A percentile compares a stretch with the other conserved stretches of the same genome.
phyloP scores from a whole-genome alignment of 805 yeast genomes.

The Metschnikowia vanudenii region DNA sequence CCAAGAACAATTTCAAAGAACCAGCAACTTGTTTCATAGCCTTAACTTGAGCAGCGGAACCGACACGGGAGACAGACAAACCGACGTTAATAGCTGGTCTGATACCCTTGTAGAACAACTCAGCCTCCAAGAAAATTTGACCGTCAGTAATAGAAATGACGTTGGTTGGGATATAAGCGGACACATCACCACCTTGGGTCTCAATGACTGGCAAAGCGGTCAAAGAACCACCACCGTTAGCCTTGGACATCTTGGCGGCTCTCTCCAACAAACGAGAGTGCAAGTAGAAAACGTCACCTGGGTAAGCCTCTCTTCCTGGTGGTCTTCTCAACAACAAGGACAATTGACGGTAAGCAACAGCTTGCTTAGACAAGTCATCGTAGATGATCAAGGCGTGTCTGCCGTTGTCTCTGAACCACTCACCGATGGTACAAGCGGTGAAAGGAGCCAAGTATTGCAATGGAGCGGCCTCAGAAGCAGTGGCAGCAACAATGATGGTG shows the following conservation, averaged over 20 bases:
- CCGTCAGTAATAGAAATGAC: constrained; percentile 96
- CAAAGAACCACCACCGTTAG: constrained; percentile 88
- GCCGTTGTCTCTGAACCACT: constrained; percentile 99
- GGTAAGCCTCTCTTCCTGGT: constrained; percentile 96
- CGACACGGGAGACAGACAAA: constrained; percentile 99
- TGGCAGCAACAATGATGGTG: constrained; percentile 97
- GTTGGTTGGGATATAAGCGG: constrained; percentile 96
- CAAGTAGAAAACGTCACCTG: constrained; percentile 95
- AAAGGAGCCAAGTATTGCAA: constrained; percentile 99
- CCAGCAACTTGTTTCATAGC: constrained; percentile 99
- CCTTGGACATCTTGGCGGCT: constrained; percentile 94
- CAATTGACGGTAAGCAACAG: constrained; percentile 99
- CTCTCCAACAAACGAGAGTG: constrained; percentile 94
- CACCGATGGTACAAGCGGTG: constrained; percentile 99
- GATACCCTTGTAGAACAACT: constrained; percentile 99
- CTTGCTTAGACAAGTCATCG: constrained; percentile 99
- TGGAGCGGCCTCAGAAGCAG: constrained; percentile 99
- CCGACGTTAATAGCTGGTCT: constrained; percentile 99
- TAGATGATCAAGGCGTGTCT: constrained; percentile 94
- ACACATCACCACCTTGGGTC: constrained; percentile 99
- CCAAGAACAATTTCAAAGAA: constrained; percentile 99
- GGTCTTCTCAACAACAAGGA: constrained; percentile 96
- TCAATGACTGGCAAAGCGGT: constrained; percentile 96
- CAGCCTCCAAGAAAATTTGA: constrained; percentile 98
- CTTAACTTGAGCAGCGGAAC: constrained; percentile 99